A percentile compares a stretch with the other conserved stretches of the same genome.
Evolutionary conservation across 2,329 filamentous ascomycete species (phyloP).

Genomic region (Trichoderma sp.): DNA sequence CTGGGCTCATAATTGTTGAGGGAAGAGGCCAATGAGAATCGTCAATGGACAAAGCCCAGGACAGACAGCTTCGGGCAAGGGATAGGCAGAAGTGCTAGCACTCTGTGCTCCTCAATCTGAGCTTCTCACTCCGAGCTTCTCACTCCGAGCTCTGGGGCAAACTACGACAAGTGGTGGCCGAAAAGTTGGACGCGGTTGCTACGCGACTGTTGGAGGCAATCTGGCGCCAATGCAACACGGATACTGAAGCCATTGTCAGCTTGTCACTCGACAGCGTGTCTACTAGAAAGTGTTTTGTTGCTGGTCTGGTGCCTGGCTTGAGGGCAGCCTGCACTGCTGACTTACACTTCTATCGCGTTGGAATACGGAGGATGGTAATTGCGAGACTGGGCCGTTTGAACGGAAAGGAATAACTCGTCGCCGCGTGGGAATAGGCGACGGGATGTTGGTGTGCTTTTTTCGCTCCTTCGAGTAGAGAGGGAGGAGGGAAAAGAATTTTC

Average conservation of each 20-base stretch:
- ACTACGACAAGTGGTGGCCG: constrained; percentile 12
- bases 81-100: background rate
- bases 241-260: constrained; percentile 34
- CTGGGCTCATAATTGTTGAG: constrained; percentile 38
- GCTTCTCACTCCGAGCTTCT: background rate
- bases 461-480: constrained; percentile 29
- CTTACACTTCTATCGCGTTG: constrained; percentile 42
- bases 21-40: background rate
- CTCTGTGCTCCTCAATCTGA: background rate
- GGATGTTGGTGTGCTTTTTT: constrained; percentile 38
- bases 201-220: constrained; percentile 28
- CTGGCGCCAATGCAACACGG: constrained; percentile 15
- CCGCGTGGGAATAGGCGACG: constrained; percentile 35
- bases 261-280: constrained; percentile 27
- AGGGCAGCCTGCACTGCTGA: constrained; percentile 32
- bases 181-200: constrained; percentile 15
- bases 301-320: constrained; percentile 23
- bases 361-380: constrained; percentile 50
- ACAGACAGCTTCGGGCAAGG: background rate
- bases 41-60: background rate
- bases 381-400: constrained; percentile 46
- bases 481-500: constrained; percentile 44
- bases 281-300: constrained; percentile 6
- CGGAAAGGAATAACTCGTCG: constrained; percentile 55
- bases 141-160: background rate